phyloP scores from a whole-genome alignment of 257 asterid species.

The Solanum okadae region DNA sequence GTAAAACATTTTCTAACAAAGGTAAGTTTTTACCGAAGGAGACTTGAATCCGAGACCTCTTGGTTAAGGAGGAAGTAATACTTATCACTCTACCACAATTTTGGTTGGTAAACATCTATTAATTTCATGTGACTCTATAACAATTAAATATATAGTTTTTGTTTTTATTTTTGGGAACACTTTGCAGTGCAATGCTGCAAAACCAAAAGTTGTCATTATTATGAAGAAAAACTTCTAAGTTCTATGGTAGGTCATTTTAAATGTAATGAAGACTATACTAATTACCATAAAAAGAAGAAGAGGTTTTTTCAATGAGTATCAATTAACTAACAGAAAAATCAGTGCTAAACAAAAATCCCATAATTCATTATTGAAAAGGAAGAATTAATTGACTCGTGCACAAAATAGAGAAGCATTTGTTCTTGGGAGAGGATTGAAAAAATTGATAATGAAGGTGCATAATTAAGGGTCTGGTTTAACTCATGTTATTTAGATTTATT shows the following conservation, averaged over 20 bases:
- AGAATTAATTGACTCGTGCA: not conserved
- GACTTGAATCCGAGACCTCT: not conserved
- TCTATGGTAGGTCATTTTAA: not conserved
- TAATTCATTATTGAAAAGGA: not conserved
- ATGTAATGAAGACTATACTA: not conserved
- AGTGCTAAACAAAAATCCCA: not conserved
- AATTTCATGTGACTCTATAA: not conserved
- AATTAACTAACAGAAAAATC: not conserved
- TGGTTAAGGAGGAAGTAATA: too few species aligned
- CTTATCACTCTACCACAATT: not conserved
- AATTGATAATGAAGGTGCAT: not conserved
- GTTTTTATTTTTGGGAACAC: not conserved
- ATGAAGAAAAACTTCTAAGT: not conserved
- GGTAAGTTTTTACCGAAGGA: not conserved
- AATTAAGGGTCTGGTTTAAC: not conserved
- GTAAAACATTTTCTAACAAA: too few species aligned
- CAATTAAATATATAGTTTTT: not conserved
- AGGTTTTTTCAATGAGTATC: not conserved
- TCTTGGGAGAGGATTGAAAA: not conserved
- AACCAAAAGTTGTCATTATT: not conserved
- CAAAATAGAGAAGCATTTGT: not conserved
- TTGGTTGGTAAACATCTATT: fast-evolving
- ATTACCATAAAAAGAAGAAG: not conserved
- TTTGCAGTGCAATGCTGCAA: not conserved
- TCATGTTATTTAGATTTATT: not conserved